phyloP scores from a whole-genome alignment of 2,329 filamentous ascomycete species.

The Chaetomiaceae sp. region DNA sequence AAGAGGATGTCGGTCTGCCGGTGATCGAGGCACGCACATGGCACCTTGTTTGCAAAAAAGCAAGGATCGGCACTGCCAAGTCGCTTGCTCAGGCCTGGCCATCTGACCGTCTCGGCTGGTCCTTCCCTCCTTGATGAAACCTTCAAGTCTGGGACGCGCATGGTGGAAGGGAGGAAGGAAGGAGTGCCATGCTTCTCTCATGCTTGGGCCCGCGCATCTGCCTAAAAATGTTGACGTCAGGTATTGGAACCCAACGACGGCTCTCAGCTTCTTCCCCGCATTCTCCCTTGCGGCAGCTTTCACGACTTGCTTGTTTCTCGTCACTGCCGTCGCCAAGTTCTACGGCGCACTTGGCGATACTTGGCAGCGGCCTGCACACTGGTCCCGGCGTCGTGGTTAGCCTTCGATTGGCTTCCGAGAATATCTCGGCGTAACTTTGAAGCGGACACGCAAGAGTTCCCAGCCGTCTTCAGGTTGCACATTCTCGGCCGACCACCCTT shows the following conservation, averaged over 20 bases:
- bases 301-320: not conserved
- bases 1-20: too few species aligned
- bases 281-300: not conserved
- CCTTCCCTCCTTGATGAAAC: not conserved
- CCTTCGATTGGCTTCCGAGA: constrained; percentile 10
- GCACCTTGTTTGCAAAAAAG: not conserved
- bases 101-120: not conserved
- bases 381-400: constrained; percentile 16
- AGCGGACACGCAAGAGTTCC: not conserved
- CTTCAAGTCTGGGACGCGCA: not conserved
- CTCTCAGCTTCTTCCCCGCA: constrained; percentile 1
- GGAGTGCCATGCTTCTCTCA: too few species aligned
- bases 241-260: not conserved
- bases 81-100: constrained; percentile 1
- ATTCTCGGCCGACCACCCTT: not conserved
- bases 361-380: constrained; percentile 14
- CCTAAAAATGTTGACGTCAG: not conserved
- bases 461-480: not conserved
- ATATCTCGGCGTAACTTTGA: too few species aligned
- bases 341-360: constrained; percentile 15
- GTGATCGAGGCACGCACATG: not conserved
- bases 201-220: too few species aligned
- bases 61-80: constrained; percentile 10
- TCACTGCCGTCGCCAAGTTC: constrained; percentile 22
- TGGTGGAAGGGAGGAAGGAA: not conserved